Percentiles rank a stretch among this genome's conserved stretches.
phyloP scores from a whole-genome alignment of 2,329 filamentous ascomycete species.

The Colletotrichum orbiculare region DNA sequence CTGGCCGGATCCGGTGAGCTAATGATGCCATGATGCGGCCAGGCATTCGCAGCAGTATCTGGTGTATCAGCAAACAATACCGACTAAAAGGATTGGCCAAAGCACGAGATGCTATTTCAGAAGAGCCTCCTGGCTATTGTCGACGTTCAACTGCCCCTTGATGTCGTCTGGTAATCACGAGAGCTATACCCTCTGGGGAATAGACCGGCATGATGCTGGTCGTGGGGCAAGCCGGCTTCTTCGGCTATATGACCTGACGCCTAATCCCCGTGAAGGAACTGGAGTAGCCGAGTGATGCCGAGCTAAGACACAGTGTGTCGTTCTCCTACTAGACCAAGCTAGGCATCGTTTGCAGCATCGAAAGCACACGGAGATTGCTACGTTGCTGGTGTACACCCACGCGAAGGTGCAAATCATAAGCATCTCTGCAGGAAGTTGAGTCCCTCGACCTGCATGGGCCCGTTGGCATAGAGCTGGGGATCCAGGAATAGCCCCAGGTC shows the following conservation, averaged over 20 bases:
- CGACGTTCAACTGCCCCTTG: too few relatives aligned
- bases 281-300: constrained; percentile 12
- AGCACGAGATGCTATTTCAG: too few relatives aligned
- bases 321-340: too few relatives aligned
- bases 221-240: constrained; percentile 9
- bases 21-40: constrained; percentile 1
- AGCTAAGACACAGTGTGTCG: too few relatives aligned
- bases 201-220: not conserved
- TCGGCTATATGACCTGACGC: constrained; percentile 31
- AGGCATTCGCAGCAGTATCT: too few relatives aligned
- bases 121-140: too few relatives aligned
- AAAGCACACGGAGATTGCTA: too few relatives aligned
- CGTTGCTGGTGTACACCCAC: not conserved
- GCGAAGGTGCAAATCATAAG: constrained; percentile 27
- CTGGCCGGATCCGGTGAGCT: constrained; percentile 1
- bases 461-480: constrained; percentile 40
- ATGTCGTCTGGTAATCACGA: not conserved
- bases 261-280: not conserved
- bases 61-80: too few relatives aligned
- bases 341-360: too few relatives aligned
- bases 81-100: too few relatives aligned
- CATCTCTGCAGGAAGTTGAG: constrained; percentile 45
- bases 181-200: constrained; percentile 2
- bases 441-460: constrained; percentile 44
- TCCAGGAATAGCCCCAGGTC: constrained; percentile 49